These are phyloP conservation scores for Trichosporon inkin DNA, from an alignment of 1,284 basidiomycete species.

Conservation along the genomic window DNA sequence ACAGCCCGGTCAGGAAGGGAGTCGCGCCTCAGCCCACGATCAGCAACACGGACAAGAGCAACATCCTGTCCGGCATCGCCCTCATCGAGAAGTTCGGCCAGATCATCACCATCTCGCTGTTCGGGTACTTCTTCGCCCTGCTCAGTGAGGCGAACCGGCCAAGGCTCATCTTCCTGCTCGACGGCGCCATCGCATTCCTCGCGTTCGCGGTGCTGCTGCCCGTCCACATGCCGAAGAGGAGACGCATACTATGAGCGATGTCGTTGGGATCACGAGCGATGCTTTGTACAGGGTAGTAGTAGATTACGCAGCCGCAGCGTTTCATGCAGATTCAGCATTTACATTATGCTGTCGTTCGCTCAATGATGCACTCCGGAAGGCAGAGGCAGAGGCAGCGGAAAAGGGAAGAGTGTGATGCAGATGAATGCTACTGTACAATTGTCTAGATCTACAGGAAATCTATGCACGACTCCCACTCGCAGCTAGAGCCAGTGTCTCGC, in stretches of 20 bases:
- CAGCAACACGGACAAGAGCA: conserved; percentile 4
- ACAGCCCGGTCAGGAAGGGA: not conserved
- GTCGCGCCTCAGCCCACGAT: not conserved
- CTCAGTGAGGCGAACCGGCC: conserved; percentile 34
- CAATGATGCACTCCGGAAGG: not conserved
- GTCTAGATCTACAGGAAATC: too few relatives aligned
- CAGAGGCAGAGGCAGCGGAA: too few relatives aligned
- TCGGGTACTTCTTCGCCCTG: conserved; percentile 34
- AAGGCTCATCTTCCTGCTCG: conserved; percentile 35
- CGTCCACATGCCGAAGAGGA: conserved; percentile 31
- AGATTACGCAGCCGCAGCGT: not conserved
- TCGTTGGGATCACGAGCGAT: too few relatives aligned
- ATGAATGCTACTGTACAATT: too few relatives aligned
- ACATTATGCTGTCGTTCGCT: too few relatives aligned
- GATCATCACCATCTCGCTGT: conserved; percentile 38
- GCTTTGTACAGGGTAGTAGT: not conserved
- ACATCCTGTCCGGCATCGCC: conserved; percentile 46
- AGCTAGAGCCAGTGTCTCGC: not conserved
- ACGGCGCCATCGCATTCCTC: conserved; percentile 41
- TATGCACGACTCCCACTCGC: not conserved
- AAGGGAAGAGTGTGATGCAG: too few relatives aligned
- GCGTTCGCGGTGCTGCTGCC: conserved; percentile 36
- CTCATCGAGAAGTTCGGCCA: conserved; percentile 44
- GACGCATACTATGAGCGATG: not conserved
- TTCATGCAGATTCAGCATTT: not conserved